These are phyloP conservation scores for Entomortierella lignicola DNA, from an alignment of 192 early-diverging fungal species.

Conservation along the genomic window DNA sequence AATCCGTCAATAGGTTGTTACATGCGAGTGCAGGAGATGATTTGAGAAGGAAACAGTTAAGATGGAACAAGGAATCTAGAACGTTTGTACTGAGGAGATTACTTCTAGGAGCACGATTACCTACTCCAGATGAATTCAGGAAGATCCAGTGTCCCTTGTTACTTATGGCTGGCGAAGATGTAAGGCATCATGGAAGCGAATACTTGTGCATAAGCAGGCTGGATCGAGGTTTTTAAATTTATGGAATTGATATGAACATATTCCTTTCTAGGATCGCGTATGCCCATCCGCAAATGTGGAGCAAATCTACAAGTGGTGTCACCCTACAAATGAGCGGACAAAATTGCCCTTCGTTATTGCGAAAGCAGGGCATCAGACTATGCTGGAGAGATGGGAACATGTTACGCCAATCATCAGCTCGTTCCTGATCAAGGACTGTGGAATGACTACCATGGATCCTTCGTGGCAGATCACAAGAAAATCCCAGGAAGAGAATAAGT, in stretches of 20 bases:
- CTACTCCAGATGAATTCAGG: slow-evolving; percentile 44
- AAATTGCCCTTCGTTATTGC: slow-evolving; percentile 58
- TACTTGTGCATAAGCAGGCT: too few relatives aligned
- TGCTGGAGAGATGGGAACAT: slow-evolving; percentile 61
- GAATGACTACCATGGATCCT: slow-evolving; percentile 58
- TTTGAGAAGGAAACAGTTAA: slow-evolving; percentile 54
- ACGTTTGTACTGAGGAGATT: slow-evolving; percentile 61
- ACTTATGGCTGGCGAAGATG: slow-evolving; percentile 62
- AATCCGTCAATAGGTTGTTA: slow-evolving; percentile 60
- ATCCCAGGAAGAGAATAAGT: slow-evolving; percentile 65
- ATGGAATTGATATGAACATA: too few relatives aligned
- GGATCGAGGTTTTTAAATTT: too few relatives aligned
- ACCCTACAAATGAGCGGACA: slow-evolving; percentile 11
- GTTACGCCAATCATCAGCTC: slow-evolving; percentile 65
- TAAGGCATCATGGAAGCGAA: slow-evolving; percentile 5
- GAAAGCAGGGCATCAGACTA: slow-evolving; percentile 59
- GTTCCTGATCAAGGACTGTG: slow-evolving; percentile 66
- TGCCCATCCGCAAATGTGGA: slow-evolving; percentile 54
- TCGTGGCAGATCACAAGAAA: slow-evolving; percentile 65
- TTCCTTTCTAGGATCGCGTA: slow-evolving; percentile 52
- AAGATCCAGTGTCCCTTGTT: slow-evolving; percentile 54
- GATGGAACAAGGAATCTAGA: slow-evolving; percentile 63
- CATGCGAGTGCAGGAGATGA: slow-evolving; percentile 45
- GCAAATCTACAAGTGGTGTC: slow-evolving; percentile 54
- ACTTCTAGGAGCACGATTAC: slow-evolving; percentile 50